Conservation (phyloP, 108 stramenopile genomes). For the Hondaea fermentalgiana region DNA sequence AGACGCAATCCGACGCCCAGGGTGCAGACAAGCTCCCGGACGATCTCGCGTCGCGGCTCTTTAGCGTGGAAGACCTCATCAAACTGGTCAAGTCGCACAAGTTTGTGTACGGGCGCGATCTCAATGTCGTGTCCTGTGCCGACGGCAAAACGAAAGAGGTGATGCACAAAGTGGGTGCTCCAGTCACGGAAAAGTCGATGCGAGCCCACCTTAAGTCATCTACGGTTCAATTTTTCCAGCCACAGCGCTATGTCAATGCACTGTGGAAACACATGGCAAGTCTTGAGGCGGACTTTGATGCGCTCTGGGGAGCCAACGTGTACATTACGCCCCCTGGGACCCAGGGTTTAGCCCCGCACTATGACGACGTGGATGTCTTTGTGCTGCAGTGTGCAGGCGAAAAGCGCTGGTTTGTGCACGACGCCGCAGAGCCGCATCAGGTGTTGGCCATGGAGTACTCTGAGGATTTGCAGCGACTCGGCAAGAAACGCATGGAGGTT, state of each 20-base stretch:
- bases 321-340: constrained; percentile 78
- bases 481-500: neutral
- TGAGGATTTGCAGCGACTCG: neutral
- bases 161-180: neutral
- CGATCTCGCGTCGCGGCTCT: neutral
- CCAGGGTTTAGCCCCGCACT: constrained; percentile 96
- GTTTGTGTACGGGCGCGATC: neutral
- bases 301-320: constrained; percentile 87
- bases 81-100: neutral
- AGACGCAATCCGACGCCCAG: neutral
- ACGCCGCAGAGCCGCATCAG: neutral
- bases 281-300: constrained; percentile 80
- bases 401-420: constrained; percentile 81
- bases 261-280: constrained; percentile 12
- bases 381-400: constrained; percentile 75
- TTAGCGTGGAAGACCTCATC: neutral
- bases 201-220: neutral
- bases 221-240: neutral
- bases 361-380: constrained; percentile 94
- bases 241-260: neutral
- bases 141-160: neutral
- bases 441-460: neutral
- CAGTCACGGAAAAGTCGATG: neutral
- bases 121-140: neutral
- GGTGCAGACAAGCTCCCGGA: neutral